Evolutionary conservation across 192 early-diverging fungal genomes (phyloP), one percentile per base, ranked within the genome.

Genomic region (Mortierella claussenii): DNA sequence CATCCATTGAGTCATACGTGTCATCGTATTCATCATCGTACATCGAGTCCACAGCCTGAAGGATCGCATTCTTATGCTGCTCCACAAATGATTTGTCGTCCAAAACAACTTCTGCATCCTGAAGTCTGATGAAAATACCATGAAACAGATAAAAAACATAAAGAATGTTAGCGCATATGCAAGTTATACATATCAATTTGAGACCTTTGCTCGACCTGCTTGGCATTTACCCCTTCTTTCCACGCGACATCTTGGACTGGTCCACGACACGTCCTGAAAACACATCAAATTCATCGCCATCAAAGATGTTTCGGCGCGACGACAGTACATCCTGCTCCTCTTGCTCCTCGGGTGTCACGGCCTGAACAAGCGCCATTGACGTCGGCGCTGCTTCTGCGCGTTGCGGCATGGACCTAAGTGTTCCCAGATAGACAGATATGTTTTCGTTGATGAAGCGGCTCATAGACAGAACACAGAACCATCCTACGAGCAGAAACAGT

Each of bases 21-120:
- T 97, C 96, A 73, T 98, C 96, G 60, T 94, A 93, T 75, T 97
- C 94, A 64, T 95, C 93, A 23, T 95, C 94, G 31, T 94, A 91
- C 66, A 85, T 85, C 1, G 54, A 45, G 44, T 86, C 80, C 3
- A 78, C 78, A 5, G 78, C 67, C 62, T 89, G 68, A 4, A 87
- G 55, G 13, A 86, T 78, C 0, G 78, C 74, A 11, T 69, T 53
- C 71, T 84, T 87, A 50, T 85, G 63, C 63, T 86, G 46, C 27
- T 73, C 27, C 48, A 88, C 74, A 79, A 83, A 86, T n/a, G 78
- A 60, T 57, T 85, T 86, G 51, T 92, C 89, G 30, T 87, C 76
- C 51, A 90, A 68, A 17, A 85, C 56, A 23, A 75, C 65, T 2
- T 82, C 80, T 15, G 65, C 81, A 21, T 80, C 80, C 13, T 68